Evolutionary conservation across 2,329 filamentous ascomycete species (phyloP), one percentile per base, ranked within the genome.

Genomic region (Cercospora sp.): DNA sequence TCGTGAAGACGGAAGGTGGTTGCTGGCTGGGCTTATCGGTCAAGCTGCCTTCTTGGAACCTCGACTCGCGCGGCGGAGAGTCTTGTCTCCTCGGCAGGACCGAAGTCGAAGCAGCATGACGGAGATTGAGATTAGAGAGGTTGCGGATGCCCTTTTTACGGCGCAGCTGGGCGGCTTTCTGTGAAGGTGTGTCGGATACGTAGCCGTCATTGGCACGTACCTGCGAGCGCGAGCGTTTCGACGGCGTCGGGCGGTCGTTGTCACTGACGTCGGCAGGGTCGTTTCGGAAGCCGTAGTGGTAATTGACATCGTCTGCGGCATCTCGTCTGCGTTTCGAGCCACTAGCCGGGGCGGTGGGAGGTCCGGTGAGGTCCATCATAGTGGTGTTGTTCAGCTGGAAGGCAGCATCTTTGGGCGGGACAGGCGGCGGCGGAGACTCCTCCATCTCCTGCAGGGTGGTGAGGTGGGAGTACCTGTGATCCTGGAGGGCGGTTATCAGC

Each of bases 41-140:
- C 91, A 97, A 94, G 75, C 90, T 94, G 48, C 91, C 93, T 80
- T 97, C 93, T 42, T 86, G 79, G 72, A 90, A 90, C 64, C 81
- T 90, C 75, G 86, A 96, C 83, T 80, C 88, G 77, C 82, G 87
- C 82, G 69, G 62, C 45, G 71, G 63, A 51, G 68, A 68, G 40
- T 18, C 23, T 45, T 72, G 68, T 42, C 64, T 61, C 36, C 68
- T 68, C 30, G 74, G 73, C 51, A 72, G 63, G 63, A 73, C 65
- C 1, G 67, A 48, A 9, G 66, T 55, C 3, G 68, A 71, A 57
- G 77, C 76, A 31, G 73, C 74, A 60, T 79, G 77, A 23, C 76
- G 74, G 20, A 77, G 75, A 67, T 75, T 79, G 60, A 78, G 68
- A 64, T 75, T 74, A 16, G 76, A 78, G 36, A 79, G 73, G 68